Conservation (phyloP, 345 rosid genomes). For the Citrus sinensis region DNA sequence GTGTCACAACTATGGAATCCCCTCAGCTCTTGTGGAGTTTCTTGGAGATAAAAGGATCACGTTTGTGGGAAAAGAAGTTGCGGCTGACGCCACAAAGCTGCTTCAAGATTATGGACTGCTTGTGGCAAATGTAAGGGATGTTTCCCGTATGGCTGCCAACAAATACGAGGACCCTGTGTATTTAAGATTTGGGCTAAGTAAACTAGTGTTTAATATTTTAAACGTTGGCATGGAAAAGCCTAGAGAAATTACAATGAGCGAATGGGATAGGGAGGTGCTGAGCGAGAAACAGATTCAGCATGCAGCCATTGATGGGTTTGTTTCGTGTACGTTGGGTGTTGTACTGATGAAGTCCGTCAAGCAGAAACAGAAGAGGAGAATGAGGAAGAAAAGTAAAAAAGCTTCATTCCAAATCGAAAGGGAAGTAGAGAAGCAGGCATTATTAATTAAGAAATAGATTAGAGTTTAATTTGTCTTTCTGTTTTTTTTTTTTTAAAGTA, state of each 20-base stretch:
- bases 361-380: no score
- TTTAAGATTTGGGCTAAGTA: neutral
- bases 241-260: neutral
- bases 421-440: no score
- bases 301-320: conserved; percentile 9
- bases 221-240: neutral
- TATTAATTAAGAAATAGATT: no score
- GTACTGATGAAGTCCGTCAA: neutral
- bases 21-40: neutral
- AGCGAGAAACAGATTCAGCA: neutral
- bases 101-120: neutral
- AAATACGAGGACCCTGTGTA: neutral
- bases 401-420: no score
- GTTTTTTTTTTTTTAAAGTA: no score
- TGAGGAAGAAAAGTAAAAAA: no score
- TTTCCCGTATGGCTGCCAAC: neutral
- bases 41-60: neutral
- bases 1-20: neutral
- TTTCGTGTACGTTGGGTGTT: neutral
- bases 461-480: no score
- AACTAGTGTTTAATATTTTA: neutral
- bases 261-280: neutral
- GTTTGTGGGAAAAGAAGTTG: conserved; percentile 6
- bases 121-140: neutral
- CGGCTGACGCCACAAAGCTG: neutral